phyloP scores from a whole-genome alignment of 1,284 basidiomycete species.

The Malassezia slooffiae region DNA sequence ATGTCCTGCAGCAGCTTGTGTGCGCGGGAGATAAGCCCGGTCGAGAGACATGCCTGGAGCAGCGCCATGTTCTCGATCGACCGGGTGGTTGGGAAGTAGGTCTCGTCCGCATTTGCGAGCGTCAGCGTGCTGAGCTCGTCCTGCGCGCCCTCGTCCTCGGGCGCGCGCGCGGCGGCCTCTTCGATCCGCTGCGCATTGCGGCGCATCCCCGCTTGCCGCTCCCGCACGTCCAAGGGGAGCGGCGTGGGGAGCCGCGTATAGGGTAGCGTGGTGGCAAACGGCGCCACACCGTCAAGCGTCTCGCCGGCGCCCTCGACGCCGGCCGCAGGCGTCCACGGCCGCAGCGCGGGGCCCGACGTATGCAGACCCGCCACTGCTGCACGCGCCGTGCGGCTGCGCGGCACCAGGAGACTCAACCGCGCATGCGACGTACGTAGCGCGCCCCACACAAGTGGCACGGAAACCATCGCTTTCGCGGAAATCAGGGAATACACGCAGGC shows the following conservation, averaged over 20 bases:
- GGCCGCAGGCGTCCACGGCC: not conserved
- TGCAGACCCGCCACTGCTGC: not conserved
- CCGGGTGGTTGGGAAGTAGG: conserved; percentile 28
- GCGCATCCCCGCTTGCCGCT: conserved; percentile 2
- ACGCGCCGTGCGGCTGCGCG: not conserved
- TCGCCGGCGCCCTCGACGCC: not conserved
- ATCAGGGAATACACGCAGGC: too few species aligned
- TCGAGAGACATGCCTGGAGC: conserved; percentile 37
- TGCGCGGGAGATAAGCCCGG: conserved; percentile 34
- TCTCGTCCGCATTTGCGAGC: conserved; percentile 23
- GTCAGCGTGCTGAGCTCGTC: not conserved
- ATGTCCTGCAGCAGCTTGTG: conserved; percentile 36
- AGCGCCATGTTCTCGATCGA: conserved; percentile 30
- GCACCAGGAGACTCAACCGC: not conserved
- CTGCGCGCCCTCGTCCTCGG: not conserved
- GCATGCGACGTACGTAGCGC: too few species aligned
- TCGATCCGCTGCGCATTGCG: conserved; percentile 3
- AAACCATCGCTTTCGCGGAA: too few species aligned
- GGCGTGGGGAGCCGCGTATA: conserved; percentile 12
- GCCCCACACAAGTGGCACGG: too few species aligned
- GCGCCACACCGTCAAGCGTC: too few species aligned
- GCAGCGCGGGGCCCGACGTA: too few species aligned
- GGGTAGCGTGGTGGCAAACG: not conserved
- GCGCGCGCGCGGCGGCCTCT: not conserved
- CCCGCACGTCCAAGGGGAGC: conserved; percentile 12